phyloP scores from a whole-genome alignment of 352 stramenopile genomes.

The Globisporangium viniferum region DNA sequence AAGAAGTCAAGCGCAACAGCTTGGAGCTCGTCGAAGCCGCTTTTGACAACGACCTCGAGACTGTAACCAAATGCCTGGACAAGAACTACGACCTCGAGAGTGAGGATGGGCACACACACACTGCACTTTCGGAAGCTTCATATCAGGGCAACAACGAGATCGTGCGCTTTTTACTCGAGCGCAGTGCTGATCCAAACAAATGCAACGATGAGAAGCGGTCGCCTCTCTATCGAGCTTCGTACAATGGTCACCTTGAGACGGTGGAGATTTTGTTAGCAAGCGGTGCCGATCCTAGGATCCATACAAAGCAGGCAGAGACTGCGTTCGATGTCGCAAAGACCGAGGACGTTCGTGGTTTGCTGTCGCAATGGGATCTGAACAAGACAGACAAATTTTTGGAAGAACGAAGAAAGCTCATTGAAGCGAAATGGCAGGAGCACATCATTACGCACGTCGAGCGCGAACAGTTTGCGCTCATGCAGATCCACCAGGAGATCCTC shows the following conservation, averaged over 20 bases:
- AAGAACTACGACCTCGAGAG: constrained; percentile 89
- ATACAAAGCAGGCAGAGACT: constrained; percentile 70
- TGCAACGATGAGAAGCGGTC: constrained; percentile 83
- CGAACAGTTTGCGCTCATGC: constrained; percentile 76
- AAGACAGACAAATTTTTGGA: constrained; percentile 72
- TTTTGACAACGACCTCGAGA: constrained; percentile 85
- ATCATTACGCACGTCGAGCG: constrained; percentile 85
- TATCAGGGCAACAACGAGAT: constrained; percentile 79
- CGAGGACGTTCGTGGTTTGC: constrained; percentile 45
- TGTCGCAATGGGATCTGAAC: constrained; percentile 68
- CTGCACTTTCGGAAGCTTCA: constrained; percentile 80
- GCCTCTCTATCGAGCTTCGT: constrained; percentile 79
- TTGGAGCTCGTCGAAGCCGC: constrained; percentile 83
- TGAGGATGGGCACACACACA: constrained; percentile 83
- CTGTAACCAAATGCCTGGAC: constrained; percentile 62
- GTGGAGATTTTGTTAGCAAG: constrained; percentile 64
- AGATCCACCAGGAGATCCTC: constrained; percentile 80
- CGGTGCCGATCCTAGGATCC: constrained; percentile 70
- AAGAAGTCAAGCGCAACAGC: constrained; percentile 73
- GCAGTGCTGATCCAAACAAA: constrained; percentile 83
- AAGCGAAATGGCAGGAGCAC: constrained; percentile 78
- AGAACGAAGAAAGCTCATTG: constrained; percentile 58
- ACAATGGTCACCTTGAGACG: constrained; percentile 81
- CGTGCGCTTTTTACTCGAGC: constrained; percentile 64
- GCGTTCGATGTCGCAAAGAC: constrained; percentile 88